Base-by-base conservation (phyloP, 805 yeast genomes). In the Metschnikowia vanudenii region DNA sequence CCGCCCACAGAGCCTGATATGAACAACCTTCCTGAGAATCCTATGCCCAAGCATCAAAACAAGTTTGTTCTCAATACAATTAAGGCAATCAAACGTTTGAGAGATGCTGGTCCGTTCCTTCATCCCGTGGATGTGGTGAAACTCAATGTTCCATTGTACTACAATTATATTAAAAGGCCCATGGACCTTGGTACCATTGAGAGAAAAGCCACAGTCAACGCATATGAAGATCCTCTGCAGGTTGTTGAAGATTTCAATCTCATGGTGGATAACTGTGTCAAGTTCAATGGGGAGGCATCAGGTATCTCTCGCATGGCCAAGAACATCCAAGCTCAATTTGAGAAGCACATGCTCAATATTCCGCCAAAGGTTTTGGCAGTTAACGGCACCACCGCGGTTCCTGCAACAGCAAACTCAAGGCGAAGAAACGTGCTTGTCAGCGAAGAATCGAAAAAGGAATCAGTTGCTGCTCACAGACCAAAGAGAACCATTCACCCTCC, bases 401-500 rank as follows among this genome's bases (percentile, higher is more conserved):
- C 42, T 12, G 53, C 52, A 19, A 49, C 53, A 7, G 53, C 58
- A 20, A 48, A 51, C 18, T 24, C 54, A 33, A 22, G 32, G 22
- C 58, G 67, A 45, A 55, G 67, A 46, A 57, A 50, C 20, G 56
- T 55, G n/a, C 44, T 51, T n/a, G 53, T 38, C 29, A 44, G 41
- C 17, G 60, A 57, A 20, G 56, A 52, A 31, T 52, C 53, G 41
- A 78, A 96, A 63, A 77, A 92, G 47, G 96, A 89, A 50, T 81
- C 85, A 28, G 74, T 78, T 6, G 81, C 84, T 19, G 87, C 83
- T 43, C 94, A 91, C 26, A 78, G 99, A 55, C 98, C 98, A 32
- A 92, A 92, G 67, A 81, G 99, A 56, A 94, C 89, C 56, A 89
- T 94, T 39, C 97, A 91, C 64, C 99, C 99, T 3, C 99, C 99